These are phyloP conservation scores for Sporisorium scitamineum DNA, from an alignment of 1,284 basidiomycete genomes.

Conservation along the genomic window DNA sequence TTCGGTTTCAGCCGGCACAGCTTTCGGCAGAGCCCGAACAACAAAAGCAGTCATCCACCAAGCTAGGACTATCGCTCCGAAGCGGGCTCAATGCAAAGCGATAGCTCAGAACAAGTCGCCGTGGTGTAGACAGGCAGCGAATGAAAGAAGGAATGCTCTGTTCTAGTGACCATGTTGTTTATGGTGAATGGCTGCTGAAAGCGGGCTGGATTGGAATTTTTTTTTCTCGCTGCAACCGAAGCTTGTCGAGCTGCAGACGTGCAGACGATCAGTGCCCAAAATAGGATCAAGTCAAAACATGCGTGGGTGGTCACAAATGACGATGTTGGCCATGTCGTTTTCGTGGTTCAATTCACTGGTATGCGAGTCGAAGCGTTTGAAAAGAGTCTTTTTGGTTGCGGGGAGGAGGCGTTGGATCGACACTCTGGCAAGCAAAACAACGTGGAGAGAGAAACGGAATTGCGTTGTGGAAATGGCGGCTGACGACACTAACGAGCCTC, in stretches of 20 bases:
- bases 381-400: no score
- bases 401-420: no score
- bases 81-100: background rate
- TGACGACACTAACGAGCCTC: no score
- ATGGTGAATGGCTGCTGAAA: background rate
- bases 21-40: background rate
- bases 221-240: background rate
- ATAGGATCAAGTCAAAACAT: background rate
- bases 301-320: no score
- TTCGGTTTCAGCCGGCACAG: background rate
- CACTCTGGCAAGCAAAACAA: no score
- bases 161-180: background rate
- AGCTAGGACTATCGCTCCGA: background rate
- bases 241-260: slow-evolving; percentile 4
- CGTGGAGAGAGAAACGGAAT: no score
- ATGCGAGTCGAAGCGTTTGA: no score
- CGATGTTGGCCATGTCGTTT: no score
- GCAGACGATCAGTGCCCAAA: background rate
- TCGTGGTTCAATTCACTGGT: no score
- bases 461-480: no score
- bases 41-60: background rate
- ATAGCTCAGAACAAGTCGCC: background rate
- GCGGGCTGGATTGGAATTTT: no score
- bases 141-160: background rate
- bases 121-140: background rate